Evolutionary conservation across 78 protist genomes (phyloP), one percentile per base, ranked within the genome.

Genomic region (Protostelium mycophagum): DNA sequence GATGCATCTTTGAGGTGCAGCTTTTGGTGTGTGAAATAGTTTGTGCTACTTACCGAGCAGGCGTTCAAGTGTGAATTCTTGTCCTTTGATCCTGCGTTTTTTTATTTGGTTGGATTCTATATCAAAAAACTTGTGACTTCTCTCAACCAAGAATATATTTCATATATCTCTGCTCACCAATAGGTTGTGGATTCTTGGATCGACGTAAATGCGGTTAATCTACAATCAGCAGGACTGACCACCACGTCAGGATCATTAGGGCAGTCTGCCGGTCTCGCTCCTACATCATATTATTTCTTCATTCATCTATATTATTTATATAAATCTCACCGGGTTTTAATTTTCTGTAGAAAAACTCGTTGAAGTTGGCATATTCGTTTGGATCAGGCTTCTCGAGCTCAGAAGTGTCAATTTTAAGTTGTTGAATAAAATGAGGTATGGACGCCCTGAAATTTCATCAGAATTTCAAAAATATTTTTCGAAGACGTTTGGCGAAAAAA

Each of bases 11-110:
- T 16, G 16, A 51, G 31, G 73, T 25, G 73, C 31, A 51, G 5
- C n/a, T n/a, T n/a, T n/a, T n/a, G n/a, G n/a, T n/a, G n/a, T n/a
- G n/a, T n/a, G n/a, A n/a, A n/a, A n/a, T n/a, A n/a, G n/a, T n/a
- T n/a, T n/a, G n/a, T n/a, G n/a, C n/a, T n/a, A n/a, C 73, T 25
- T 51, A 51, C 73, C 73, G 31, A 51, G 28, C 34, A 92, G 86
- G 1, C 38, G 5, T 9, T 35, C 0, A 0, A 93, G 28, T 28
- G 90, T 83, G 37, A 95, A 95, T 9, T 63, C 83, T 28, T 87
- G 39, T n/a, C 96, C 97, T 31, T 93, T 95, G 84, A 95, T 93
- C 97, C 97, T 93, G 31, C 92, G 86, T 23, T 87, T 86, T n/a
- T 5, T 51, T 5, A 51, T 5, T 25, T 51, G 73, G 73, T 51